A percentile compares a stretch with the other conserved stretches of the same genome.
phyloP scores from a whole-genome alignment of 2,329 filamentous ascomycete species.

The Colletotrichum gloeosporioides region DNA sequence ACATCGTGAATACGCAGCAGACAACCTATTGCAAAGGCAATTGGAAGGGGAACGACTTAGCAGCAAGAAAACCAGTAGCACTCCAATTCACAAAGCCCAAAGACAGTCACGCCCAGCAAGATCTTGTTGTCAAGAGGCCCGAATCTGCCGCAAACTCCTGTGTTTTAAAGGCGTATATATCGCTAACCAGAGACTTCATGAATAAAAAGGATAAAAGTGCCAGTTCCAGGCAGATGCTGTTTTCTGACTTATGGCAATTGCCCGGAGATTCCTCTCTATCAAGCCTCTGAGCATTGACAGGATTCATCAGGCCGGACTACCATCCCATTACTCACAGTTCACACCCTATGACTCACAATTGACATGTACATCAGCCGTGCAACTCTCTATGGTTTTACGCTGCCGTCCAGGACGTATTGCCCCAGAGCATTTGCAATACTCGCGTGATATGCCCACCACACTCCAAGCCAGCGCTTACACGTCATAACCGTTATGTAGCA shows the following conservation, averaged over 20 bases:
- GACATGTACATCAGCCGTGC: background rate
- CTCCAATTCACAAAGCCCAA: background rate
- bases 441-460: background rate
- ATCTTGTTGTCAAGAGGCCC: background rate
- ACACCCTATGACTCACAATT: background rate
- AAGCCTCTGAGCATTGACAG: background rate
- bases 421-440: background rate
- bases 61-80: background rate
- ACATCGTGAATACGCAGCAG: background rate
- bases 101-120: background rate
- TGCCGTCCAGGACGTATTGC: background rate
- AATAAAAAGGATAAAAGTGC: background rate
- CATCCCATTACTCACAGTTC: background rate
- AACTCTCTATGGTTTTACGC: background rate
- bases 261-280: background rate
- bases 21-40: background rate
- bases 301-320: background rate
- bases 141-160: background rate
- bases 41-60: background rate
- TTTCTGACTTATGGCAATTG: background rate
- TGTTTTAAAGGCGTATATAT: background rate
- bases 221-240: background rate
- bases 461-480: background rate
- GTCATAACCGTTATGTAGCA: background rate
- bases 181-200: background rate